Conservation (phyloP, 305 asterid genomes). For the Fraxinus platypoda region DNA sequence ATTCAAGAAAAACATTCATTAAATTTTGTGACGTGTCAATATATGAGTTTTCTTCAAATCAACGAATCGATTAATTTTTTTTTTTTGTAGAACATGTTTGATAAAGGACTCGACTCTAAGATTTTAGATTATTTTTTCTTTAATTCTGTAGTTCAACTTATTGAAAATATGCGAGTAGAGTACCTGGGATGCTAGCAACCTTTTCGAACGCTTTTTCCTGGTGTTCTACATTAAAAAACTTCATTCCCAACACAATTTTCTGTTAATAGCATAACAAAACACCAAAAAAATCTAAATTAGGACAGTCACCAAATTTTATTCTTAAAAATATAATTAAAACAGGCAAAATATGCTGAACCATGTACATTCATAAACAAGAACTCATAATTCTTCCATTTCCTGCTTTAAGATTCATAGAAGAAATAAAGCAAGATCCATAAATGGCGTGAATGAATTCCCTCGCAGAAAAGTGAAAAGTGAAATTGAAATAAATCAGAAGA, state of each 20-base stretch:
- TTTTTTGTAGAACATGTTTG: too few relatives aligned
- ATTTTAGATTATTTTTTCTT: too few relatives aligned
- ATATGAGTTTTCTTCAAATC: not conserved
- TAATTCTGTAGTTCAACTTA: too few relatives aligned
- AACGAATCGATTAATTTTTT: not conserved
- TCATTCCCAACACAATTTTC: not conserved
- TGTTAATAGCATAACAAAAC: not conserved
- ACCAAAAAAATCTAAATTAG: not conserved
- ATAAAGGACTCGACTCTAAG: not conserved
- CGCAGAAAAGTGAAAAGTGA: not conserved
- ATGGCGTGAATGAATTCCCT: too few relatives aligned
- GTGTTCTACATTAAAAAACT: not conserved
- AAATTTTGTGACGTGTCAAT: not conserved
- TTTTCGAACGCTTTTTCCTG: not conserved
- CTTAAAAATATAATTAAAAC: not conserved
- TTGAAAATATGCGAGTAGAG: not conserved
- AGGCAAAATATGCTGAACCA: not conserved
- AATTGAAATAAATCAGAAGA: too few relatives aligned
- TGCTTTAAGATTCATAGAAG: not conserved
- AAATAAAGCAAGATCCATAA: too few relatives aligned
- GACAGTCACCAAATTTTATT: not conserved
- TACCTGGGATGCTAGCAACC: not conserved
- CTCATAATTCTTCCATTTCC: not conserved
- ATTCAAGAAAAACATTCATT: too few relatives aligned
- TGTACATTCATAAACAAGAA: not conserved